A percentile compares a stretch with the other conserved stretches of the same genome.
phyloP scores from a whole-genome alignment of 2,329 filamentous ascomycete species.

The Pseudogymnoascus sp. region DNA sequence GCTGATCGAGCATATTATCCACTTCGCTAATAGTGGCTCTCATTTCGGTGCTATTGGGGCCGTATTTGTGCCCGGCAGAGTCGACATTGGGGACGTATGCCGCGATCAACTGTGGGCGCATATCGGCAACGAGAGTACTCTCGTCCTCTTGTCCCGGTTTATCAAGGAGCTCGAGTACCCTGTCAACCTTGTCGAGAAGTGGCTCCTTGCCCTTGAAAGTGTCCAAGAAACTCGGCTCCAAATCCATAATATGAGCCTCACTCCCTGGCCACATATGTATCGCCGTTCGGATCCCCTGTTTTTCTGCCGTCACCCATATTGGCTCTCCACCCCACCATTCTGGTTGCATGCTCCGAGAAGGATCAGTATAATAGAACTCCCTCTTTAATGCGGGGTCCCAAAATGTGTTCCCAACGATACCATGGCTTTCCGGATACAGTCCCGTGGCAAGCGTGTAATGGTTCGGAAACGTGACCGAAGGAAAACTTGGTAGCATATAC shows the following conservation, averaged over 20 bases:
- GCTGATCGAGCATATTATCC: conserved; percentile 68
- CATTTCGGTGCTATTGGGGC: conserved; percentile 92
- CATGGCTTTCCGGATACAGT: conserved; percentile 84
- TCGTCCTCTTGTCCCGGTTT: conserved; percentile 61
- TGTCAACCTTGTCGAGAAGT: conserved; percentile 64
- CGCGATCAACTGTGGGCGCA: conserved; percentile 81
- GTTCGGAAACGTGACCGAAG: conserved; percentile 92
- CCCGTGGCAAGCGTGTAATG: conserved; percentile 92
- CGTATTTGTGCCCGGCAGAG: conserved; percentile 73
- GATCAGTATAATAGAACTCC: conserved; percentile 83
- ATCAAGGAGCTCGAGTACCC: conserved; percentile 77
- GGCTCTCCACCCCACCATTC: conserved; percentile 94
- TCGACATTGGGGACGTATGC: conserved; percentile 95
- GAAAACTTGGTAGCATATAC: conserved; percentile 92
- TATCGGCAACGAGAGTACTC: conserved; percentile 39
- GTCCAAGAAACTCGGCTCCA: conserved; percentile 73
- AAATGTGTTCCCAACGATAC: conserved; percentile 87
- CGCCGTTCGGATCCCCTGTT: conserved; percentile 65
- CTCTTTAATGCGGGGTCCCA: conserved; percentile 72
- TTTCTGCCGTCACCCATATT: conserved; percentile 87
- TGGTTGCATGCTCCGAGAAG: conserved; percentile 62
- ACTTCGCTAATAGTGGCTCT: conserved; percentile 66
- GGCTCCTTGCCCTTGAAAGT: conserved; percentile 71
- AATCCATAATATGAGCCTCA: conserved; percentile 71
- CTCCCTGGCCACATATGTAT: conserved; percentile 99